These are phyloP conservation scores for Starmerella floricola DNA, from an alignment of 805 yeast genomes.

Conservation along the genomic window DNA sequence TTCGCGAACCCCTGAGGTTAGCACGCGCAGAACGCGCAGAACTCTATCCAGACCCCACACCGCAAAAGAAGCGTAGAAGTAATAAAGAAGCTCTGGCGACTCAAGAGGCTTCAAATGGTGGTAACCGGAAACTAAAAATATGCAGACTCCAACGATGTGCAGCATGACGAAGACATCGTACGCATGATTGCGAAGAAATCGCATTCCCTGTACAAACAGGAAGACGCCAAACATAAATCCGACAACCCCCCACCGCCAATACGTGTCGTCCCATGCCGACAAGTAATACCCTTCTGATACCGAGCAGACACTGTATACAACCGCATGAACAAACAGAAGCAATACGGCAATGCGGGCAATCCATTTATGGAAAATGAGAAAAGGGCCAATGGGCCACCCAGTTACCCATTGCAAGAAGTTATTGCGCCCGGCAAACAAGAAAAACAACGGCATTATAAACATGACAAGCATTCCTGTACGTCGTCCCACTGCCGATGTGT, in stretches of 20 bases:
- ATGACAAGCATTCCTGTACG: constrained; percentile 15
- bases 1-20: constrained; percentile 3
- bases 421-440: constrained; percentile 52
- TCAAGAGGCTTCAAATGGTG: constrained; percentile 32
- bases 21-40: constrained; percentile 42
- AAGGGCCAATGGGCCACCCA: constrained; percentile 48
- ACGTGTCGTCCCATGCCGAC: constrained; percentile 10
- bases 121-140: constrained; percentile 42
- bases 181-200: constrained; percentile 37
- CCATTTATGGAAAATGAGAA: constrained; percentile 44
- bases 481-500: constrained; percentile 7
- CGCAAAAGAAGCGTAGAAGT: constrained; percentile 42
- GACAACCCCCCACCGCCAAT: constrained; percentile 22
- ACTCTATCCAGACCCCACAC: constrained; percentile 64
- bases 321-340: constrained; percentile 23
- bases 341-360: constrained; percentile 22
- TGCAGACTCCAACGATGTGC: constrained; percentile 43
- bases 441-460: constrained; percentile 23
- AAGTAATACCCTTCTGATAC: constrained; percentile 11
- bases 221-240: constrained; percentile 31
- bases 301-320: constrained; percentile 18
- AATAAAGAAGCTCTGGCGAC: constrained; percentile 22
- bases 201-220: constrained; percentile 36
- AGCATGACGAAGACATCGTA: constrained; percentile 47
- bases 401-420: constrained; percentile 50